Evolutionary conservation across 352 stramenopile species (phyloP), one percentile per base, ranked within the genome.

Genomic region (Peronosclerospora sorghi): DNA sequence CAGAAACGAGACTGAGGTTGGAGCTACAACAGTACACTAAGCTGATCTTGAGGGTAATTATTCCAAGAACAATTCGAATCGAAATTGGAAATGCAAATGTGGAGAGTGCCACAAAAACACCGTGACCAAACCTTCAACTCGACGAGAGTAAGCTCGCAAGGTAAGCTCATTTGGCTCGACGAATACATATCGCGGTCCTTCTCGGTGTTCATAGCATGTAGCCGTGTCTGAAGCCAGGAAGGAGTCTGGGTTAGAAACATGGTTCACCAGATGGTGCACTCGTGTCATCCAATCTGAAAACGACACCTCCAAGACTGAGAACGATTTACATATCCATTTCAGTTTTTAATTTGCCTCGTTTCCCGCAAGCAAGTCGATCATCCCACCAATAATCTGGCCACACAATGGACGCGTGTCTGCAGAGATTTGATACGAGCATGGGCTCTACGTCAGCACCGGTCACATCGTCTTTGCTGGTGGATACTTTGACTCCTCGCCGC

Each of bases 391-490:
- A 32, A 57, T 9, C 51, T 26, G 21, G 21, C 21, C 6, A 26
- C 21, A 46, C 48, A 62, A 77, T 77, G 65, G 65, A 77, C 43
- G 62, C 62, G 28, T 74, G 56, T 45, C 52, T 70, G 19, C 51
- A 59, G 23, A 65, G 61, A 42, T 62, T 63, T n/a, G 54, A 62
- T 24, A 56, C 40, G 18, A 48, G 20, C 37, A 54, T 54, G 58
- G 38, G 42, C 39, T 55, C 39, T 19, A 18, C 37, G 8, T 29
- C 36, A 38, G 35, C 38, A 24, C 50, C 35, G 19, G 21, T 43
- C 27, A 41, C 35, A 21, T 42, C 51, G 18, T 21, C 32, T 32
- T 30, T 52, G 17, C 21, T 37, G 8, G 41, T 43, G 38, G 18
- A 29, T 19, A 12, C 14, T 14, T 26, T 60, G 21, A 45, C 57